Evolutionary conservation across 768 basidiomycete species (phyloP).

Genomic region (Agaricus bisporus): DNA sequence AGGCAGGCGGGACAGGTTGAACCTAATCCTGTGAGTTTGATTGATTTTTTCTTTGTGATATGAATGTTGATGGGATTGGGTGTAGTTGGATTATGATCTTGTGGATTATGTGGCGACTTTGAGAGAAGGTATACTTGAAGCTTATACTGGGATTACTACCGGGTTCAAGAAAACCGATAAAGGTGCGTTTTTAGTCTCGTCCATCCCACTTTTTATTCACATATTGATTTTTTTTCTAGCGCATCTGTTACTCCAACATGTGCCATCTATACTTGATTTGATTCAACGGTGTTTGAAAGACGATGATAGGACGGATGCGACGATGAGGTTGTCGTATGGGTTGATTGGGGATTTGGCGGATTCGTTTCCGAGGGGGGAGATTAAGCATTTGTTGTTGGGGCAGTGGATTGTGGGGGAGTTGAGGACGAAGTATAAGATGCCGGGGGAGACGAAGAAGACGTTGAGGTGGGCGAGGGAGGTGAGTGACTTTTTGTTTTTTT

Average conservation of each 20-base stretch:
- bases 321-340: conserved; percentile 73
- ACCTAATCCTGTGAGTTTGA: conserved; percentile 71
- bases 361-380: conserved; percentile 71
- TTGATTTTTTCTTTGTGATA: not conserved
- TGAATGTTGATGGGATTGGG: conserved; percentile 3
- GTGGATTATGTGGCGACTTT: conserved; percentile 88
- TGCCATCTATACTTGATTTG: conserved; percentile 72
- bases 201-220: no score
- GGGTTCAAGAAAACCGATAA: conserved; percentile 82
- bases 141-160: conserved; percentile 91
- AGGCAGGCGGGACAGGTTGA: conserved; percentile 85
- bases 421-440: conserved; percentile 67
- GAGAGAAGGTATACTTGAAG: conserved; percentile 94
- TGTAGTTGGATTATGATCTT: conserved; percentile 79
- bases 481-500: conserved; percentile 15
- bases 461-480: conserved; percentile 95
- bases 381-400: conserved; percentile 72
- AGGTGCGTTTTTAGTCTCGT: no score
- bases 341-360: conserved; percentile 93
- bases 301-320: conserved; percentile 78
- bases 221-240: conserved; percentile 25
- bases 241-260: conserved; percentile 60
- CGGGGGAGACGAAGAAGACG: conserved; percentile 78
- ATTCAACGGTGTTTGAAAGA: conserved; percentile 70
- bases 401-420: conserved; percentile 77